Base-by-base conservation (phyloP, 1,139 yeast genomes). In the Scheffersomyces stambukii region DNA sequence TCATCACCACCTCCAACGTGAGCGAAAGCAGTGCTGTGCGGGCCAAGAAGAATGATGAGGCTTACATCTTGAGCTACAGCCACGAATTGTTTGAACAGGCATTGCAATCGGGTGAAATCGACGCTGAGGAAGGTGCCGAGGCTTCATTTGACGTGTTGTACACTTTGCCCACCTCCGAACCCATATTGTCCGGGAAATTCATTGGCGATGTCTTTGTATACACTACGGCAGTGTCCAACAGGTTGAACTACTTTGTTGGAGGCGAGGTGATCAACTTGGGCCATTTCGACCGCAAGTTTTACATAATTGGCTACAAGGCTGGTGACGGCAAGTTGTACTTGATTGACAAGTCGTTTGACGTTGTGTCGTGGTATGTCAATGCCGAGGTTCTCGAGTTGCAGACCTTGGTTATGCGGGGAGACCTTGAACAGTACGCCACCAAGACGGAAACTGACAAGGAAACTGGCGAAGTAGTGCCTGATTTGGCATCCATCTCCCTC, bases 121-220 rank as follows among this genome's bases (percentile, higher is more conserved):
- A 79, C 46, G 77, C 80, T 9, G 93, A 84, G 50, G 95, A 86
- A 52, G 96, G 96, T 41, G 84, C 83, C 23, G 95, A 82, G 50
- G 79, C 74, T 24, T 75, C 93, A 8, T 86, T 93, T 55, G 94
- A 85, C 38, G 93, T 89, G 16, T 65, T 85, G 35, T 76, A 79
- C 50, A 95, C 93, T 39, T 74, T 88, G 38, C 76, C 78, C 33
- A 62, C 70, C 10, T 50, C 69, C 5, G 98, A 91, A 52, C 63
- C 81, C 17, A 77, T 91, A 23, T 76, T 84, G 38, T 81, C 95
- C 13, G 96, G 96, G 48, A 81, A 81, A 54, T 91, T 96, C 84
- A 86, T 89, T 47, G 98, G 98, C 43, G 97, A 91, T 62, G 96
- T 93, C 24, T 89, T 89, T 54, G 77, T 91, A 32, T 91, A 82